Evolutionary conservation across 306 rosid genomes (phyloP).

Genomic region (Begonia fuchsioides): DNA sequence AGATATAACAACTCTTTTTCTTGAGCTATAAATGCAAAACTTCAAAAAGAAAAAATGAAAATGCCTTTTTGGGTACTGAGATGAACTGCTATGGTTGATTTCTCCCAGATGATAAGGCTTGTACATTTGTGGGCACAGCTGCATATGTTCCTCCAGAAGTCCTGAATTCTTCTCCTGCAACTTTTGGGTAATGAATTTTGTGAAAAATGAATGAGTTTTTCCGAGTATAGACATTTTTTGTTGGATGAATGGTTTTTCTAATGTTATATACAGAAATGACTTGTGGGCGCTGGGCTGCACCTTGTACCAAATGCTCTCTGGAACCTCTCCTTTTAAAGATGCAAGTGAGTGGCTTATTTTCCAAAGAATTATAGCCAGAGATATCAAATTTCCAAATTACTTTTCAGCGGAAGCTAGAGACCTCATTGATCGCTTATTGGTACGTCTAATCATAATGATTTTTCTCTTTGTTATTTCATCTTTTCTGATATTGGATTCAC

Average conservation of each 20-base stretch:
- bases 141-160: slow-evolving; percentile 99
- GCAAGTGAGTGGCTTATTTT: slow-evolving; percentile 99
- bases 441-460: slow-evolving; percentile 13
- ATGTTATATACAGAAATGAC: slow-evolving; percentile 76
- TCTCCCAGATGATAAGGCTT: slow-evolving; percentile 80
- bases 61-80: slow-evolving; percentile 7
- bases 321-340: slow-evolving; percentile 98
- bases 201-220: neutral
- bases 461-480: too few species aligned
- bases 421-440: slow-evolving; percentile 75
- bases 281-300: slow-evolving; percentile 99
- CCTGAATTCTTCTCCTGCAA: slow-evolving; percentile 97
- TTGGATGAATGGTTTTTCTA: neutral
- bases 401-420: slow-evolving; percentile 84
- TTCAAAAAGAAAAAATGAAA: too few species aligned
- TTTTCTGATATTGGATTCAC: too few species aligned
- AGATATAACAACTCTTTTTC: too few species aligned
- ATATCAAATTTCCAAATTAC: slow-evolving; percentile 84
- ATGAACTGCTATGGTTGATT: slow-evolving; percentile 7
- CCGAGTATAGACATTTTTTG: neutral
- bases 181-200: slow-evolving; percentile 58
- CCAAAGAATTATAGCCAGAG: slow-evolving; percentile 94
- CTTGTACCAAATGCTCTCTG: slow-evolving; percentile 98
- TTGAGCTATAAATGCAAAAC: too few species aligned
- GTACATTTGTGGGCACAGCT: slow-evolving; percentile 99